Percentiles rank a stretch among this genome's conserved stretches.
Conservation (phyloP, 2,329 filamentous ascomycete genomes). For the Endoconidiophora laricicola region DNA sequence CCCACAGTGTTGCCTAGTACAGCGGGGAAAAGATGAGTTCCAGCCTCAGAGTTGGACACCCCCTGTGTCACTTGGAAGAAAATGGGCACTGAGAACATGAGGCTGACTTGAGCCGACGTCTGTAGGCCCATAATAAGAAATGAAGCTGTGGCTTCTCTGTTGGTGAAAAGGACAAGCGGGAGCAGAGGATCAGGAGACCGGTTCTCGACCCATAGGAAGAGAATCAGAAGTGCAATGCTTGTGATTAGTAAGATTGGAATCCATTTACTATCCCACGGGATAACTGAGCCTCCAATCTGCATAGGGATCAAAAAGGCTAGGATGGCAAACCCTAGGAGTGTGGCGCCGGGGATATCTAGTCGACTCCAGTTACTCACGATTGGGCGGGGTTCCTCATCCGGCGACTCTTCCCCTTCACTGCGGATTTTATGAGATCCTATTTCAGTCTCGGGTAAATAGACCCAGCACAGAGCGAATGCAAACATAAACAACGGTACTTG, state of each 20-base stretch:
- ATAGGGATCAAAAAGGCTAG: conserved; percentile 39
- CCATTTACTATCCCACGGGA: conserved; percentile 35
- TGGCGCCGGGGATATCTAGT: conserved; percentile 39
- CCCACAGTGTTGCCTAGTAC: conserved; percentile 51
- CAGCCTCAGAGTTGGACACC: conserved; percentile 40
- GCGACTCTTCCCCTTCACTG: neutral
- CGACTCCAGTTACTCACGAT: neutral
- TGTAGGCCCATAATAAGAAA: conserved; percentile 38
- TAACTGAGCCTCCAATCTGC: conserved; percentile 38
- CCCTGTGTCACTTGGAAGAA: conserved; percentile 51
- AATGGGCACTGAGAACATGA: conserved; percentile 47
- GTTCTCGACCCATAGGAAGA: conserved; percentile 33
- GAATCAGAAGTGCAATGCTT: conserved; percentile 25
- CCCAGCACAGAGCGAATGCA: conserved; percentile 35
- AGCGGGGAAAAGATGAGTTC: conserved; percentile 46
- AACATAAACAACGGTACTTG: conserved; percentile 42
- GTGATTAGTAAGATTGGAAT: conserved; percentile 25
- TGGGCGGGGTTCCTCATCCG: neutral
- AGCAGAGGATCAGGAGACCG: conserved; percentile 38
- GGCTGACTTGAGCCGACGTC: conserved; percentile 32
- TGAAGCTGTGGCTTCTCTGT: conserved; percentile 34
- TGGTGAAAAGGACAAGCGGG: conserved; percentile 35
- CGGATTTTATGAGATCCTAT: neutral
- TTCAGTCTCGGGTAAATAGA: conserved; percentile 29
- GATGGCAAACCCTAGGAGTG: conserved; percentile 40